A percentile compares a stretch with the other conserved stretches of the same genome.
These are phyloP conservation scores for Trichoderma sp. DNA, from an alignment of 2,329 filamentous ascomycete species.

Conservation along the genomic window DNA sequence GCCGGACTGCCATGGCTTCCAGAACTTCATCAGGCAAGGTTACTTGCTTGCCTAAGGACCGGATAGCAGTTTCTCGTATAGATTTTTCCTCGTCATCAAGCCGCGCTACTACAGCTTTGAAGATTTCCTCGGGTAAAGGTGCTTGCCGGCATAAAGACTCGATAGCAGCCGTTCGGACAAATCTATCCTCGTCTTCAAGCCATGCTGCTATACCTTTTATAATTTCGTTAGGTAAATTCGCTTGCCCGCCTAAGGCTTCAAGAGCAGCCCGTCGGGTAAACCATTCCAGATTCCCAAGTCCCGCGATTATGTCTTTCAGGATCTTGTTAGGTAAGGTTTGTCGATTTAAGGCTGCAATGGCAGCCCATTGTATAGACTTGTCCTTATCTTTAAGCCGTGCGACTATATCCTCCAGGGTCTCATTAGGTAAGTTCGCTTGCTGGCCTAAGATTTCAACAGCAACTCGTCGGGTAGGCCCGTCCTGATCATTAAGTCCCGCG, in stretches of 20 bases:
- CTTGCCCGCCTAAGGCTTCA: background rate
- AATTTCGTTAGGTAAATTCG: background rate
- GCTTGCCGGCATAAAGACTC: background rate
- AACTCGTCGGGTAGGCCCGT: background rate
- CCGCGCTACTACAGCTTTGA: background rate
- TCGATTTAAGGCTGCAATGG: background rate
- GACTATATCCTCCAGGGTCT: background rate
- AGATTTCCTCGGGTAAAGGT: background rate
- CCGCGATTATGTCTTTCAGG: background rate
- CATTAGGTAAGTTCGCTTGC: background rate
- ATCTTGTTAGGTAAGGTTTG: background rate
- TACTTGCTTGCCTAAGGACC: too few species aligned
- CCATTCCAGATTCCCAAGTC: background rate
- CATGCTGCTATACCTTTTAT: background rate
- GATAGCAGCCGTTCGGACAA: background rate
- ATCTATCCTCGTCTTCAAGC: background rate
- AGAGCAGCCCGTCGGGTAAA: background rate
- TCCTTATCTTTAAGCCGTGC: background rate
- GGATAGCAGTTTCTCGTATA: background rate
- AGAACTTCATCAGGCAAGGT: background rate
- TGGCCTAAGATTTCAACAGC: background rate
- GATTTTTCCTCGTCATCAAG: background rate
- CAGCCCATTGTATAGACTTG: background rate
- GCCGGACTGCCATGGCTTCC: too few species aligned
- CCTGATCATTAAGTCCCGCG: background rate